Evolutionary conservation across 73 alveolate genomes (phyloP), one percentile per base, ranked within the genome.

Genomic region (Diophrys sp.): DNA sequence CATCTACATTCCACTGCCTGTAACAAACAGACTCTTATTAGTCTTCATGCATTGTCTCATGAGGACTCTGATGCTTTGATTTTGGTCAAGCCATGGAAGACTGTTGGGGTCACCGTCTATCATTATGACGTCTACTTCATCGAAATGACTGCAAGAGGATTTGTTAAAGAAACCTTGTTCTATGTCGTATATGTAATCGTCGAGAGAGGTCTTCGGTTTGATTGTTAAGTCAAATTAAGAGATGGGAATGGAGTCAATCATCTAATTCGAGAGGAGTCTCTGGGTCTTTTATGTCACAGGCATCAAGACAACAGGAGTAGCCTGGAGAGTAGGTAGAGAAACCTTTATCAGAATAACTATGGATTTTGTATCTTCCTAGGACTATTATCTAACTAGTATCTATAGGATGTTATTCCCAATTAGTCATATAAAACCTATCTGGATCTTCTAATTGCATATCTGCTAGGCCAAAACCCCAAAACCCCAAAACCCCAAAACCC

Each of bases 401-500:
- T n/a, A n/a, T n/a, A n/a, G n/a, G n/a, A n/a, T n/a, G n/a, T n/a
- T n/a, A n/a, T n/a, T n/a, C n/a, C n/a, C n/a, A n/a, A n/a, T n/a
- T n/a, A n/a, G n/a, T n/a, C n/a, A n/a, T n/a, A n/a, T n/a, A n/a
- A n/a, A n/a, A n/a, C n/a, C n/a, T n/a, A n/a, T n/a, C n/a, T n/a
- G n/a, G n/a, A n/a, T n/a, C n/a, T n/a, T n/a, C n/a, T n/a, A n/a
- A n/a, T n/a, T n/a, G n/a, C n/a, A n/a, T n/a, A n/a, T n/a, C n/a
- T n/a, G n/a, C n/a, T n/a, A n/a, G n/a, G n/a, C 62, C 62, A 44
- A 44, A 44, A 44, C 62, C 62, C 62, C 62, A 44, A 44, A 44
- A 44, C 62, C 62, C 62, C 62, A 44, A 44, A 44, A 44, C 62
- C 62, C 62, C 62, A 44, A 44, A 44, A 44, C 62, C 62, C 62